Base-by-base conservation (phyloP, 495 filamentous ascomycete species). In the Penicillium paxilli region DNA sequence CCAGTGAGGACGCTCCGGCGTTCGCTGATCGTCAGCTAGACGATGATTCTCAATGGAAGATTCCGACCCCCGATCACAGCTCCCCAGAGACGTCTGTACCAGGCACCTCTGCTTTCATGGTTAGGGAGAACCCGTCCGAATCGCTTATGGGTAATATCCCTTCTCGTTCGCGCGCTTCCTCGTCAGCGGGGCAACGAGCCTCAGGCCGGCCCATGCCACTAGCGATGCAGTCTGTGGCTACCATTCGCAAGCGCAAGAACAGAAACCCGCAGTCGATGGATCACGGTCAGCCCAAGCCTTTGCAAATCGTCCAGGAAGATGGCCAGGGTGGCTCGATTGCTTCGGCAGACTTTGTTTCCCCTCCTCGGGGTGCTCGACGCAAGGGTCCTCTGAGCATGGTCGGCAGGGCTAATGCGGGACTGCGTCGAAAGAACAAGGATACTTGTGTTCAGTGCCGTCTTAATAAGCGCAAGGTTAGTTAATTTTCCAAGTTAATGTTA, bases 291-390 rank as follows among this genome's bases (percentile, higher is more conserved):
- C 47, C 69, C 7, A 71, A 72, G 51, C 75, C 73, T 8, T 40
- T 78, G 52, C 75, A 76, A 50, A 78, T 78, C 51, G 75, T 78
- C 28, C 75, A 78, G 28, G 75, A 78, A 59, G 75, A 78, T 62
- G 75, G 75, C 16, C 69, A 75, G 50, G 75, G 75, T 11, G 73
- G 73, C 9, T 74, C 75, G 2, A 75, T 78, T 47, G 69, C 75
- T 1, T 78, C 75, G n/a, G 75, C 71, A n/a, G 73, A 78, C 40
- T 76, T 78, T 49, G 72, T 78, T 12, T 73, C 72, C 14, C 73
- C 73, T 11, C 75, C 75, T 9, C 69, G 75, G 17, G 75, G 75
- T 1, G 75, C 75, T 46, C 75, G 75, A 54, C 72, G 75, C 33
- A 78, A 78, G 63, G 75, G 75, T 12, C 75, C 75, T 4, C 55